Evolutionary conservation across 352 stramenopile genomes (phyloP).

Genomic region (Pythium phragmiticola): DNA sequence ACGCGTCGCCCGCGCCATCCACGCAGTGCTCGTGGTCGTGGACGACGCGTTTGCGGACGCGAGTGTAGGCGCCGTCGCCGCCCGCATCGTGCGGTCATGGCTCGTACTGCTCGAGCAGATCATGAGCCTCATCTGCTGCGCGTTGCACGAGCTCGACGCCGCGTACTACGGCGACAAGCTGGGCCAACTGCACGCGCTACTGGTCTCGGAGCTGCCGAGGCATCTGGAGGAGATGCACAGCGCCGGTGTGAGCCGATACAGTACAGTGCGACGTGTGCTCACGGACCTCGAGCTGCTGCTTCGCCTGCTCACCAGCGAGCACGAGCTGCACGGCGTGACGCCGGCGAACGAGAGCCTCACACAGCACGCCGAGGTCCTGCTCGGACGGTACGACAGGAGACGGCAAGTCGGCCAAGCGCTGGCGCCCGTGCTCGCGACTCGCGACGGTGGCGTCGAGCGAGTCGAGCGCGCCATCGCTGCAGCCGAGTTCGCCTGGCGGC

Average conservation of each 20-base stretch:
- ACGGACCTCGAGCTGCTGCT: constrained; percentile 45
- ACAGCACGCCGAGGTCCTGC: constrained; percentile 32
- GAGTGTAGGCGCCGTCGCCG: background rate
- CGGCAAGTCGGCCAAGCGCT: constrained; percentile 19
- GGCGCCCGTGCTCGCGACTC: constrained; percentile 22
- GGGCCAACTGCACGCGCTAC: constrained; percentile 31
- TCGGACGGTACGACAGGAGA: constrained; percentile 31
- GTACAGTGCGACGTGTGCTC: constrained; percentile 35
- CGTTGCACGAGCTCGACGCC: constrained; percentile 38
- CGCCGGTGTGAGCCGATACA: background rate
- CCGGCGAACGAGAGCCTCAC: constrained; percentile 35
- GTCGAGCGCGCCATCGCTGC: constrained; percentile 34
- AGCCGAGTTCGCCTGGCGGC: constrained; percentile 44
- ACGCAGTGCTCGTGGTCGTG: constrained; percentile 35
- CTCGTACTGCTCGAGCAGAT: constrained; percentile 44
- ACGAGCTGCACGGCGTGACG: constrained; percentile 45
- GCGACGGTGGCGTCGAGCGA: constrained; percentile 23
- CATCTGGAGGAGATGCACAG: too few relatives aligned
- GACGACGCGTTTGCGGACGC: constrained; percentile 46
- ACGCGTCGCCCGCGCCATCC: constrained; percentile 32
- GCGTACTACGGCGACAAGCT: constrained; percentile 37
- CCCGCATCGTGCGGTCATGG: constrained; percentile 24
- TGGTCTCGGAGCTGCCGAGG: constrained; percentile 11
- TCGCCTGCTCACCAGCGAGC: constrained; percentile 39
- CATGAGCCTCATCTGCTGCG: constrained; percentile 37